A percentile compares a stretch with the other conserved stretches of the same genome.
Evolutionary conservation across 179 eudicot species (phyloP).

Genomic region (Silene noctiflora): DNA sequence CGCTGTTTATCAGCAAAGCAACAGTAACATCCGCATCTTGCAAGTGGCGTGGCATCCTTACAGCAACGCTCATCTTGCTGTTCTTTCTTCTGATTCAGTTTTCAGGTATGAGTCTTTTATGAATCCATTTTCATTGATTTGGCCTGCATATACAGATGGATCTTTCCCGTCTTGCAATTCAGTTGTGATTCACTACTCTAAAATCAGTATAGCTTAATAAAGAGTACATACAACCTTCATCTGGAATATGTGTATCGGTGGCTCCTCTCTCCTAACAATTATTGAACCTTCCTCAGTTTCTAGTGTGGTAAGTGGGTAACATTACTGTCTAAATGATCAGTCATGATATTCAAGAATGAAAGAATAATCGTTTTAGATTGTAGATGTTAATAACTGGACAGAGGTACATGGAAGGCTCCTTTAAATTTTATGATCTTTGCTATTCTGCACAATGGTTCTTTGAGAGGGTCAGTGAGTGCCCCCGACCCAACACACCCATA

Average conservation of each 20-base stretch:
- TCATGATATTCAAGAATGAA: not conserved
- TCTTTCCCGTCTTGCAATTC: not conserved
- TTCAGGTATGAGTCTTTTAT: constrained; percentile 57
- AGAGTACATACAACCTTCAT: not conserved
- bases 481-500: too few species aligned
- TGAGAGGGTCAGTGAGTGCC: not conserved
- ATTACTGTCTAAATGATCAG: not conserved
- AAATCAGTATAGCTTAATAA: not conserved
- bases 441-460: constrained; percentile 2
- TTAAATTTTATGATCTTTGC: not conserved
- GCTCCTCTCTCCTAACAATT: not conserved
- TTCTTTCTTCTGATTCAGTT: constrained; percentile 93
- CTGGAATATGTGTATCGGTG: not conserved
- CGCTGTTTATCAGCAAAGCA: constrained; percentile 48
- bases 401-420: not conserved
- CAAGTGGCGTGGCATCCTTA: constrained; percentile 87
- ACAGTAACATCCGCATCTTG: constrained; percentile 51
- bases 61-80: constrained; percentile 76
- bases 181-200: not conserved
- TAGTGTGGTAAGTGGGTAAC: not conserved
- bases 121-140: not conserved
- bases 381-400: too few species aligned
- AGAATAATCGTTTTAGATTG: too few species aligned
- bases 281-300: not conserved
- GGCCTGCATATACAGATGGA: not conserved